Evolutionary conservation across 2,329 filamentous ascomycete genomes (phyloP).

Genomic region (Teratosphaeria pseudoeucalypti): DNA sequence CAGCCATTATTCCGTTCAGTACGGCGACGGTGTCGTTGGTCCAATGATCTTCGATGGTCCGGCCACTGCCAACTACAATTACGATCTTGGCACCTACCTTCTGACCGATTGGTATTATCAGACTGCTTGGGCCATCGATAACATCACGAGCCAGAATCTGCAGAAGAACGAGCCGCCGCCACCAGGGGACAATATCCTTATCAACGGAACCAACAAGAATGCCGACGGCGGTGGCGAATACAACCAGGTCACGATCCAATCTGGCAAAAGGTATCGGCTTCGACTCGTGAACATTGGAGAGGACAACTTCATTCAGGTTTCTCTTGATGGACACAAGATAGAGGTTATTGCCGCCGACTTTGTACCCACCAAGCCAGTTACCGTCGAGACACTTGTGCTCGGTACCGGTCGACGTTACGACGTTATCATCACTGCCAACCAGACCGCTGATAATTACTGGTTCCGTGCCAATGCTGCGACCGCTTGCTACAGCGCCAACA

Average conservation of each 20-base stretch:
- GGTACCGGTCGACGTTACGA: conserved; percentile 39
- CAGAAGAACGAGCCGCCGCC: conserved; percentile 6
- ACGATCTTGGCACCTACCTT: conserved; percentile 12
- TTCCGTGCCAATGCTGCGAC: conserved; percentile 32
- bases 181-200: conserved; percentile 25
- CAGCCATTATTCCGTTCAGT: conserved; percentile 31
- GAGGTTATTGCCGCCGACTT: conserved; percentile 36
- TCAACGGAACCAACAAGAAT: conserved; percentile 24
- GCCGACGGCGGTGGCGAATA: conserved; percentile 14
- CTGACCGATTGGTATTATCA: conserved; percentile 16
- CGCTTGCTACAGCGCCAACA: conserved; percentile 27
- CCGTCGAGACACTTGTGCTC: conserved; percentile 27
- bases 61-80: conserved; percentile 29
- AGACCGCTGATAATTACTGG: conserved; percentile 36
- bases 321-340: conserved; percentile 32
- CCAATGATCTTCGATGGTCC: conserved; percentile 32
- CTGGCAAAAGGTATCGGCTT: conserved; percentile 35
- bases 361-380: conserved; percentile 33
- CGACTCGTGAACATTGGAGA: conserved; percentile 33
- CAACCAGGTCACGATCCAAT: conserved; percentile 6
- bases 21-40: conserved; percentile 30
- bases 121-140: conserved; percentile 15
- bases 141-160: conserved; percentile 26
- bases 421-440: conserved; percentile 36
- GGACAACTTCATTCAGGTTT: conserved; percentile 28